Percentiles rank a stretch among this genome's conserved stretches.
These are phyloP conservation scores for Fusarium phyllophilum DNA, from an alignment of 2,329 filamentous ascomycete genomes.

Conservation along the genomic window DNA sequence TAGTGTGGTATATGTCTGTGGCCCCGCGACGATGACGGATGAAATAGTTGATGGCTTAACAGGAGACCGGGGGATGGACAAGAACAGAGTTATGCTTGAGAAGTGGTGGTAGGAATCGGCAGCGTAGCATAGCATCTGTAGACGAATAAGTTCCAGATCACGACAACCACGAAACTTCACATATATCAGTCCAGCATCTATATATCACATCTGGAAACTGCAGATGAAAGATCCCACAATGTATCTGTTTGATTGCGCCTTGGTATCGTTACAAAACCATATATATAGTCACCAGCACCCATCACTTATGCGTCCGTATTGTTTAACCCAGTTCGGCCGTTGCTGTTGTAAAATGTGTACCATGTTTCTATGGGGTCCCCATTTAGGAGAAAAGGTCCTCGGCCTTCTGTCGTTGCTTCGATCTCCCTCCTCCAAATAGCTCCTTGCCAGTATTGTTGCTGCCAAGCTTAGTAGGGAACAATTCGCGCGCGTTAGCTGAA, in stretches of 20 bases:
- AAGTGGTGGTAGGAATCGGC: conserved; percentile 67
- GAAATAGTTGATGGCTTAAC: conserved; percentile 64
- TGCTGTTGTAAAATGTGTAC: conserved; percentile 1
- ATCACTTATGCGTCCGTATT: conserved; percentile 14
- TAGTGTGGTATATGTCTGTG: conserved; percentile 72
- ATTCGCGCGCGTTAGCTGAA: conserved; percentile 63
- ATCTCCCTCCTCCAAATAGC: conserved; percentile 64
- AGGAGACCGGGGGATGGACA: conserved; percentile 51
- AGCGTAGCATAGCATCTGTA: neutral
- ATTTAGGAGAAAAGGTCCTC: conserved; percentile 76
- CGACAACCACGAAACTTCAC: neutral
- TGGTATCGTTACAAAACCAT: conserved; percentile 45
- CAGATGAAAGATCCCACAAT: conserved; percentile 1
- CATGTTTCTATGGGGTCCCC: conserved; percentile 49
- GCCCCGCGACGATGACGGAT: conserved; percentile 76
- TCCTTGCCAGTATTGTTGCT: conserved; percentile 73
- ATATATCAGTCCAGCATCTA: neutral
- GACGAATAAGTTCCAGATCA: neutral
- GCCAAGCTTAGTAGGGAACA: conserved; percentile 74
- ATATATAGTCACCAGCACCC: conserved; percentile 32
- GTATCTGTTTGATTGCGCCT: conserved; percentile 36
- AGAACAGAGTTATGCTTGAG: conserved; percentile 64
- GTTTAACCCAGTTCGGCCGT: neutral
- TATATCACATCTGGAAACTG: neutral
- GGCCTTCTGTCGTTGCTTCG: conserved; percentile 72